A percentile compares a stretch with the other conserved stretches of the same genome.
Evolutionary conservation across 768 basidiomycete genomes (phyloP).

Genomic region (Boletus patriciae): DNA sequence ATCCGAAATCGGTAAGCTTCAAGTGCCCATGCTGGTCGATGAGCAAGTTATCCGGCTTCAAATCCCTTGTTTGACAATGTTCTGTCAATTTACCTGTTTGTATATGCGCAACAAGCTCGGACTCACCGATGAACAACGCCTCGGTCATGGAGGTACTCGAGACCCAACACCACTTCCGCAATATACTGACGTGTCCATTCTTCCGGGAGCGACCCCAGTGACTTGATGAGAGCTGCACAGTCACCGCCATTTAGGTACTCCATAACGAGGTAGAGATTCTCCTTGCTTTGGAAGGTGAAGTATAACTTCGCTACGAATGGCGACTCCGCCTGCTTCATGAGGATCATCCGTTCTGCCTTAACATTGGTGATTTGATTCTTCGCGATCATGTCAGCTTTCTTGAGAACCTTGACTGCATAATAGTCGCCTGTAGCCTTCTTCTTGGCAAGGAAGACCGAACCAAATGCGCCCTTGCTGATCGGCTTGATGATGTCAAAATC

Average conservation of each 20-base stretch:
- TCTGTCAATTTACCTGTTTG: not conserved
- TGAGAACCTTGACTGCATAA: conserved; percentile 99
- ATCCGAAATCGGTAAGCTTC: conserved; percentile 96
- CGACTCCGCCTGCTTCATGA: conserved; percentile 99
- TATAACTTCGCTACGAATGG: conserved; percentile 97
- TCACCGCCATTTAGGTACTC: conserved; percentile 99
- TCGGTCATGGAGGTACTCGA: conserved; percentile 94
- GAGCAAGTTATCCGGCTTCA: conserved; percentile 97
- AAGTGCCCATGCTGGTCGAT: conserved; percentile 97
- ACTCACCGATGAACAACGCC: conserved; percentile 95
- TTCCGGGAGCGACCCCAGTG: conserved; percentile 88
- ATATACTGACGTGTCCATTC: conserved; percentile 97
- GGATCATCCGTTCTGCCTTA: conserved; percentile 98
- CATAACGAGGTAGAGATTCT: conserved; percentile 98
- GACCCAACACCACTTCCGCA: conserved; percentile 91
- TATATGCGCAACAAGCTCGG: not conserved
- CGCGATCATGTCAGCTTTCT: conserved; percentile 99
- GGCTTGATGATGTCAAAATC: conserved; percentile 99
- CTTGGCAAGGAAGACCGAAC: conserved; percentile 96
- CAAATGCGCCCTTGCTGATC: conserved; percentile 98
- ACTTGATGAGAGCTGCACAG: conserved; percentile 95
- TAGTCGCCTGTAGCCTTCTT: conserved; percentile 98
- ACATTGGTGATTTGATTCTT: conserved; percentile 99
- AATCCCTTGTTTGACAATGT: conserved; percentile 58
- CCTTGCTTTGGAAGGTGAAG: conserved; percentile 99